phyloP scores from a whole-genome alignment of 2,329 filamentous ascomycete species.

The Whalleya microplaca region DNA sequence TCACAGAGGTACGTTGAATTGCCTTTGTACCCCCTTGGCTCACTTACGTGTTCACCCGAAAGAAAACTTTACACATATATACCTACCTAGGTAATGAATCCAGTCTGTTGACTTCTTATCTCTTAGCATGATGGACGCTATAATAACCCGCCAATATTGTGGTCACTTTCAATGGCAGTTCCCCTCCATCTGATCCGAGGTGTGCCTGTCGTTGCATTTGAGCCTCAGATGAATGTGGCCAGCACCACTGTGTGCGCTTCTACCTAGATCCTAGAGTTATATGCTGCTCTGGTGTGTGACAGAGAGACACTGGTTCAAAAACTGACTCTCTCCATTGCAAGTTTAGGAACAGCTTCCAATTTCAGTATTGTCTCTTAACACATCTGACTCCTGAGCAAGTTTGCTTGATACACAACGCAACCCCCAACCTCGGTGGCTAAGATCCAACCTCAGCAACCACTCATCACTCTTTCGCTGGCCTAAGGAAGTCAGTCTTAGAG shows the following conservation, averaged over 20 bases:
- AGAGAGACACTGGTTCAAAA: background rate
- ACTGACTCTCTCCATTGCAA: background rate
- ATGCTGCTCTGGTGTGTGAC: background rate
- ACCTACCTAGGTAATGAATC: slow-evolving; percentile 4
- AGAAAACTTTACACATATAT: no score
- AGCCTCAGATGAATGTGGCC: background rate
- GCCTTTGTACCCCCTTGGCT: slow-evolving; percentile 7
- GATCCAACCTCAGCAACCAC: background rate
- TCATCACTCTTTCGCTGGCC: background rate
- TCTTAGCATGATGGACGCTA: slow-evolving; percentile 10
- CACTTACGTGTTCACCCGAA: no score
- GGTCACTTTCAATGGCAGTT: slow-evolving; percentile 1
- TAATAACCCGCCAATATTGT: slow-evolving; percentile 1
- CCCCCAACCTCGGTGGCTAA: background rate
- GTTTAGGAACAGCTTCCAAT: background rate
- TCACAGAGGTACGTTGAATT: slow-evolving; percentile 15
- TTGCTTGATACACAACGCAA: background rate
- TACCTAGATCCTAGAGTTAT: background rate
- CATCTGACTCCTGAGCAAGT: no score
- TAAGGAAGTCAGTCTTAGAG: background rate
- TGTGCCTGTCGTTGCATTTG: background rate
- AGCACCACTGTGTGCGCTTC: no score
- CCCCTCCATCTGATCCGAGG: background rate
- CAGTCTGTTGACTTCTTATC: background rate
- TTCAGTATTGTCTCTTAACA: background rate